phyloP scores from a whole-genome alignment of 2,329 filamentous ascomycete species.

The Triangularia verruculosa region DNA sequence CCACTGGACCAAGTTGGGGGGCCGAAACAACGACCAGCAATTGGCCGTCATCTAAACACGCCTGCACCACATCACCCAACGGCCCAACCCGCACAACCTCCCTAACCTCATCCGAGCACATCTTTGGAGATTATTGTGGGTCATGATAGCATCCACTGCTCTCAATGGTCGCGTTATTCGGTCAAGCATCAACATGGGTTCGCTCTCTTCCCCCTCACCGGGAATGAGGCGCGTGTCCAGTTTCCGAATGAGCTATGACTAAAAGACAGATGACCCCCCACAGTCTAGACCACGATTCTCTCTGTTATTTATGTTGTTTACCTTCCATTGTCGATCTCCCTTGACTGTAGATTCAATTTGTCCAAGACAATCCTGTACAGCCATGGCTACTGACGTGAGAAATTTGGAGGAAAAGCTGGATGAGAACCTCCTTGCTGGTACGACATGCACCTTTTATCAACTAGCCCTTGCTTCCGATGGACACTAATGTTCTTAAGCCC shows the following conservation, averaged over 20 bases:
- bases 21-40: constrained; percentile 14
- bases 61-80: constrained; percentile 1
- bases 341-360: not conserved
- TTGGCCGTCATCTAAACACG: constrained; percentile 16
- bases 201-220: not conserved
- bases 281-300: not conserved
- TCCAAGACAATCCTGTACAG: not conserved
- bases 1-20: constrained; percentile 6
- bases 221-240: not conserved
- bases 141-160: not conserved
- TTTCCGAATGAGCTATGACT: not conserved
- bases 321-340: constrained; percentile 3
- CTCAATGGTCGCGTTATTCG: not conserved
- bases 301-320: not conserved
- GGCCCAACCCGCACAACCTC: constrained; percentile 3
- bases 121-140: not conserved
- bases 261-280: constrained; percentile 3
- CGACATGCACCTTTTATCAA: not conserved
- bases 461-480: not conserved
- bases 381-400: constrained; percentile 20
- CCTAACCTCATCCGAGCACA: constrained; percentile 1
- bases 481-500: constrained; percentile 10
- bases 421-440: constrained; percentile 21
- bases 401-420: constrained; percentile 21
- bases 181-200: not conserved